Conservation (phyloP, 768 basidiomycete species). For the Suillus placidus region DNA sequence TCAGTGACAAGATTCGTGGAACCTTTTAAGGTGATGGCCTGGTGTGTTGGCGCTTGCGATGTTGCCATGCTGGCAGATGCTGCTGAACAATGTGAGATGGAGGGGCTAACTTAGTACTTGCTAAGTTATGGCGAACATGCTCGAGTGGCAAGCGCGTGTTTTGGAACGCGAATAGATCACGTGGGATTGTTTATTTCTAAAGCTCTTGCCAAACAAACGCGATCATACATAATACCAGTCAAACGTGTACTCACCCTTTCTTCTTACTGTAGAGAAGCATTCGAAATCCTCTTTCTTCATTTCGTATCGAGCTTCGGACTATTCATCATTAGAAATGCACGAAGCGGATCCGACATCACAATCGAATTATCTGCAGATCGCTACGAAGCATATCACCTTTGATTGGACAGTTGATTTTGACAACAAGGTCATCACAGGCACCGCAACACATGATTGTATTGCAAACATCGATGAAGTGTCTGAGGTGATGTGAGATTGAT, state of each 20-base stretch:
- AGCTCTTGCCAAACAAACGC: slow-evolving; percentile 18
- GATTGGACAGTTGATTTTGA: slow-evolving; percentile 63
- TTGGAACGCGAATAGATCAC: slow-evolving; percentile 19
- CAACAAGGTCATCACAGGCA: slow-evolving; percentile 47
- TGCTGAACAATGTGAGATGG: background rate
- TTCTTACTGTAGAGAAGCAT: background rate
- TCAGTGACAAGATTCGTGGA: slow-evolving; percentile 93
- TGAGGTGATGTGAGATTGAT: slow-evolving; percentile 43
- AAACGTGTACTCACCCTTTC: too few relatives aligned
- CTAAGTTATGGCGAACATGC: background rate
- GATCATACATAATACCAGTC: background rate
- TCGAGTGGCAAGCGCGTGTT: slow-evolving; percentile 6
- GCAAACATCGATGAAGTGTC: slow-evolving; percentile 40
- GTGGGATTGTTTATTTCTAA: slow-evolving; percentile 19
- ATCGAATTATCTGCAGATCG: slow-evolving; percentile 57
- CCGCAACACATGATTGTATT: slow-evolving; percentile 46
- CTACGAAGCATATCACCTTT: slow-evolving; percentile 51
- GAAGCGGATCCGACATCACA: slow-evolving; percentile 50
- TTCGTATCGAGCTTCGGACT: background rate
- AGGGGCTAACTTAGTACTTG: background rate
- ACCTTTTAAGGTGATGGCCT: slow-evolving; percentile 93
- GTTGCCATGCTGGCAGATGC: slow-evolving; percentile 38
- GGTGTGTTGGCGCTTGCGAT: slow-evolving; percentile 53
- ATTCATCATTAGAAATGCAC: background rate
- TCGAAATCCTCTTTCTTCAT: background rate